These are phyloP conservation scores for Cordyceps tenuipes DNA, from an alignment of 2,329 filamentous ascomycete genomes.

Conservation along the genomic window DNA sequence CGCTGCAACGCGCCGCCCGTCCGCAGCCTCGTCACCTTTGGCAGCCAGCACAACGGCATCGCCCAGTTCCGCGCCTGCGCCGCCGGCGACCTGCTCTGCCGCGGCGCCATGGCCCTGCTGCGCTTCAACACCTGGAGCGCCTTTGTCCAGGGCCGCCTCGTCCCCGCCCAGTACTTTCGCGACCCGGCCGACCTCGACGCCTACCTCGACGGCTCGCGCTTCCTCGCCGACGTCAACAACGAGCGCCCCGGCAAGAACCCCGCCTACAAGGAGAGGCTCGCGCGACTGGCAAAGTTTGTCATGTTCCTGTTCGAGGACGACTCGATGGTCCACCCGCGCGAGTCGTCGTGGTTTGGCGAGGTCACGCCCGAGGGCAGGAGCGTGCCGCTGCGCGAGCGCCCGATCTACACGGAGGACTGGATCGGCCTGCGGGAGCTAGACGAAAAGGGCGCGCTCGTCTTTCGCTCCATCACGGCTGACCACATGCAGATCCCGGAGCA, in stretches of 20 bases:
- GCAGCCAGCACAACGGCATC: constrained; percentile 90
- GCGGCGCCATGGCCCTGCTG: constrained; percentile 68
- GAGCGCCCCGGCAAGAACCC: constrained; percentile 69
- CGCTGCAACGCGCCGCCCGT: constrained; percentile 72
- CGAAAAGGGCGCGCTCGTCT: constrained; percentile 67
- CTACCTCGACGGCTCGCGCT: constrained; percentile 77
- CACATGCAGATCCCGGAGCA: constrained; percentile 76
- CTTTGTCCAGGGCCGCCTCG: constrained; percentile 69
- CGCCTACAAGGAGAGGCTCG: constrained; percentile 64
- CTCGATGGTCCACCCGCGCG: constrained; percentile 77
- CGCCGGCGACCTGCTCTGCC: constrained; percentile 69
- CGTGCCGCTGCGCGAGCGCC: constrained; percentile 58
- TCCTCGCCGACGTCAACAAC: constrained; percentile 94
- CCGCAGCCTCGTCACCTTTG: constrained; percentile 76
- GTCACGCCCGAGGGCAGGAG: constrained; percentile 63
- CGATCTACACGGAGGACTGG: constrained; percentile 87
- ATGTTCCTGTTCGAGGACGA: constrained; percentile 90
- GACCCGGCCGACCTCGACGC: constrained; percentile 51
- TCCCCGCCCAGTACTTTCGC: constrained; percentile 94
- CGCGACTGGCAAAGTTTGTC: constrained; percentile 64
- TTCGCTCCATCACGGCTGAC: constrained; percentile 61
- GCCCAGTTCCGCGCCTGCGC: constrained; percentile 69
- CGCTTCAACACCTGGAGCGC: constrained; percentile 70
- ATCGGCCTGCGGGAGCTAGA: constrained; percentile 75
- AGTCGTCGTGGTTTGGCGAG: constrained; percentile 85